Percentiles rank a stretch among this genome's conserved stretches.
Evolutionary conservation across 768 basidiomycete genomes (phyloP).

Genomic region (Lepiota subincarnata): DNA sequence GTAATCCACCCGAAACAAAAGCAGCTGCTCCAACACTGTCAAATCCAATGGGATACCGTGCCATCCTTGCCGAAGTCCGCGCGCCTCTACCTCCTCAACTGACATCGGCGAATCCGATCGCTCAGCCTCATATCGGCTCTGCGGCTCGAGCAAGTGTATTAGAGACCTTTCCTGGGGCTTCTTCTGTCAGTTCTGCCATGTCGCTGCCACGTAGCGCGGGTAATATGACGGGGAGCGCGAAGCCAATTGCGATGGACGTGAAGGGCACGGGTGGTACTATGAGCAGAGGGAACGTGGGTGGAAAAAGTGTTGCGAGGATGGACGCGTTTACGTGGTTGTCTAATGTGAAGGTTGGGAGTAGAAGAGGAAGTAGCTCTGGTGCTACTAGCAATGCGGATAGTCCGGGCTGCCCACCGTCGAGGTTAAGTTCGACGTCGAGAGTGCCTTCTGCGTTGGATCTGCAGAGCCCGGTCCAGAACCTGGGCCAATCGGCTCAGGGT

Average conservation of each 20-base stretch:
- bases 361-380: constrained; percentile 53
- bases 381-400: constrained; percentile 39
- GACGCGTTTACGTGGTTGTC: constrained; percentile 71
- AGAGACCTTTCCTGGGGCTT: constrained; percentile 5
- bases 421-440: constrained; percentile 21
- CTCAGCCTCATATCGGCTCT: constrained; percentile 20
- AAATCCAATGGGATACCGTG: constrained; percentile 62
- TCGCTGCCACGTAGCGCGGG: not conserved
- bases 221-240: not conserved
- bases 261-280: constrained; percentile 36
- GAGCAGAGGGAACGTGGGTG: constrained; percentile 46
- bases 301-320: constrained; percentile 48
- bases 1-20: constrained; percentile 44
- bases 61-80: constrained; percentile 69
- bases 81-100: constrained; percentile 37
- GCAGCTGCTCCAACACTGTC: constrained; percentile 47
- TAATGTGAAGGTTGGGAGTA: constrained; percentile 60
- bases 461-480: not conserved
- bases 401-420: constrained; percentile 47
- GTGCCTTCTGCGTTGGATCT: constrained; percentile 8
- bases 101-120: constrained; percentile 26
- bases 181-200: not conserved
- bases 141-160: constrained; percentile 14
- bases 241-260: constrained; percentile 10
- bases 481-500: not conserved